Evolutionary conservation across 192 early-diverging fungal species (phyloP).

Genomic region (Dissophora globulifera): DNA sequence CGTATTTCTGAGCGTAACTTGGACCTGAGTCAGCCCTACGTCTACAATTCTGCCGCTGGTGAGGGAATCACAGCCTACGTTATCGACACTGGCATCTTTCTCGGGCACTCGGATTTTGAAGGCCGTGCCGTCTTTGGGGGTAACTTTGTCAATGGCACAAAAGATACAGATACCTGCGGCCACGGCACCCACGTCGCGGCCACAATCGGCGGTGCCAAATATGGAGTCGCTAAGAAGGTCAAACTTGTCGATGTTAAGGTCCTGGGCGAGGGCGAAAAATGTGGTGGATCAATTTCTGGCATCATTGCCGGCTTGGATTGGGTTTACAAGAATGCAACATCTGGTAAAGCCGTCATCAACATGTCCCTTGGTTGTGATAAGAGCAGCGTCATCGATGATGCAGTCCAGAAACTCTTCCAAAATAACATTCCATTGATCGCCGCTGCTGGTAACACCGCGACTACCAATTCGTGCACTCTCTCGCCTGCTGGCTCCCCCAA

Average conservation of each 20-base stretch:
- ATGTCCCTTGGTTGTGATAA: constrained; percentile 68
- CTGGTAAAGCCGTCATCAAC: constrained; percentile 84
- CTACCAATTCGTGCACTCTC: constrained; percentile 62
- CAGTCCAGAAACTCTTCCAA: constrained; percentile 55
- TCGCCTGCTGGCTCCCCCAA: constrained; percentile 60
- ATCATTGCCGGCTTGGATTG: constrained; percentile 89
- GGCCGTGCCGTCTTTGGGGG: constrained; percentile 54
- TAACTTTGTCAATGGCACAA: constrained; percentile 14
- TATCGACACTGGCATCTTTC: constrained; percentile 68
- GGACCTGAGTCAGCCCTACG: constrained; percentile 55
- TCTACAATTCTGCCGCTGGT: constrained; percentile 69
- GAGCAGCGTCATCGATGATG: constrained; percentile 57
- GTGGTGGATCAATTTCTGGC: constrained; percentile 48
- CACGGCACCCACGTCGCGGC: constrained; percentile 79
- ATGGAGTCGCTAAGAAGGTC: constrained; percentile 69
- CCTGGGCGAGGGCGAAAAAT: constrained; percentile 55
- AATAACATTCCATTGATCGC: constrained; percentile 66
- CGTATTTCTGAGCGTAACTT: constrained; percentile 54
- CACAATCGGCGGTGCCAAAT: constrained; percentile 66
- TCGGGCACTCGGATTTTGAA: constrained; percentile 58
- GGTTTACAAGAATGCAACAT: constrained; percentile 79
- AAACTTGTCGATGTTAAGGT: constrained; percentile 70
- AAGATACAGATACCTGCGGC: constrained; percentile 63
- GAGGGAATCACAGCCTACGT: constrained; percentile 69
- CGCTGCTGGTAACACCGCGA: constrained; percentile 69